Conservation (phyloP, 331 rosid genomes). For the Erythrophleum ivorense region DNA sequence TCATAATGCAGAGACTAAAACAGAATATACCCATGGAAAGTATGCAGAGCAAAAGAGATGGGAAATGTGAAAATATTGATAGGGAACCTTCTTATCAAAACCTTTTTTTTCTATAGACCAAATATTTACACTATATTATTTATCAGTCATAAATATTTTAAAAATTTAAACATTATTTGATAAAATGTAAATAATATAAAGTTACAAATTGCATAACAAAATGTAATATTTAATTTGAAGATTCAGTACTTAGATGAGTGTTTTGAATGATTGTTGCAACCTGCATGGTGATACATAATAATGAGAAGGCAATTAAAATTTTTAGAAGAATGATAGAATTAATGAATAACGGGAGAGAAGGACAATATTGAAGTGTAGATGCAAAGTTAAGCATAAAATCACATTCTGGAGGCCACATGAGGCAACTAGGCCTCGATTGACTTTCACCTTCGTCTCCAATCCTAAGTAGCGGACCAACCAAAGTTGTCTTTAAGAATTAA, state of each 20-base stretch:
- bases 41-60: not conserved
- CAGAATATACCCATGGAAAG: no score
- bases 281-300: not conserved
- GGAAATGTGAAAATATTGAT: not conserved
- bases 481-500: not conserved
- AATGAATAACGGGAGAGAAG: not conserved
- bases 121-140: no score
- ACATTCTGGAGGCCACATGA: not conserved
- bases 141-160: no score
- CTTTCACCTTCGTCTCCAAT: not conserved
- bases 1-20: no score
- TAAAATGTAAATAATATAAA: no score
- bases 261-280: not conserved
- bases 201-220: no score
- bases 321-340: not conserved
- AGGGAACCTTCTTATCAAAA: not conserved
- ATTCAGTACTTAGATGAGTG: no score
- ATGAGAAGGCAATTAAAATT: not conserved
- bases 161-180: no score
- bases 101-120: no score
- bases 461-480: slow-evolving; percentile 21
- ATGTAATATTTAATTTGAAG: no score
- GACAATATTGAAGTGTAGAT: slow-evolving; percentile 9
- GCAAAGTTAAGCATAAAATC: slow-evolving; percentile 39
- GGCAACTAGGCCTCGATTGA: slow-evolving; percentile 15